Evolutionary conservation across 2,329 filamentous ascomycete species (phyloP).

Genomic region (Cladosporium halotolerans): DNA sequence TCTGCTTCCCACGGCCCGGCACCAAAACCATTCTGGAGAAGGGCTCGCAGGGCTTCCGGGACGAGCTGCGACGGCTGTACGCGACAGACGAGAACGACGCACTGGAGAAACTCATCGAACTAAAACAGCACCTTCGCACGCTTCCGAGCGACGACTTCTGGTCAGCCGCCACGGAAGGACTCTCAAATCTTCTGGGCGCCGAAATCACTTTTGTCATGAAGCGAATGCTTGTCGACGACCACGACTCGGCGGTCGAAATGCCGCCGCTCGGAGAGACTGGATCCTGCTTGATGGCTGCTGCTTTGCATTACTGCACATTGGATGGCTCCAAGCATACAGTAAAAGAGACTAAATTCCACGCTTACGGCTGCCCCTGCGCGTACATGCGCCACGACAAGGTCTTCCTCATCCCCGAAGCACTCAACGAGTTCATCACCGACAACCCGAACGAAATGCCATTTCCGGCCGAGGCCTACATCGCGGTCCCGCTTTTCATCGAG

Average conservation of each 20-base stretch:
- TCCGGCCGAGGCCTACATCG: conserved; percentile 60
- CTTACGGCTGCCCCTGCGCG: conserved; percentile 59
- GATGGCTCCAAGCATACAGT: conserved; percentile 49
- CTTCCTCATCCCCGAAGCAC: conserved; percentile 58
- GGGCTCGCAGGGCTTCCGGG: conserved; percentile 21
- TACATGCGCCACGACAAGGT: conserved; percentile 69
- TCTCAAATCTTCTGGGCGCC: conserved; percentile 56
- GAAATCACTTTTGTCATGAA: conserved; percentile 66
- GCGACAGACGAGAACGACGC: conserved; percentile 52
- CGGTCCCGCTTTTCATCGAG: conserved; percentile 58
- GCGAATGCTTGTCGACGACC: conserved; percentile 54
- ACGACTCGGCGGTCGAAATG: conserved; percentile 53
- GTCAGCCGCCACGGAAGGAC: conserved; percentile 56
- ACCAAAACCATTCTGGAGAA: conserved; percentile 21
- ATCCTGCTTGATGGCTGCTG: conserved; percentile 58
- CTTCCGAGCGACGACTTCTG: conserved; percentile 57
- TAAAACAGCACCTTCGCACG: conserved; percentile 52
- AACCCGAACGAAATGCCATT: conserved; percentile 58
- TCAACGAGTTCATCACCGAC: conserved; percentile 53
- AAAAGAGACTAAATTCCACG: conserved; percentile 58
- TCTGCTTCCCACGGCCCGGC: conserved; percentile 25
- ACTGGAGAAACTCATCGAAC: conserved; percentile 51
- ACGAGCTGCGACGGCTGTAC: conserved; percentile 21
- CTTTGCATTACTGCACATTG: conserved; percentile 58
- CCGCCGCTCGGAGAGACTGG: conserved; percentile 55